These are phyloP conservation scores for Penicillium sclerotiorum DNA, from an alignment of 2,329 filamentous ascomycete genomes.

Conservation along the genomic window DNA sequence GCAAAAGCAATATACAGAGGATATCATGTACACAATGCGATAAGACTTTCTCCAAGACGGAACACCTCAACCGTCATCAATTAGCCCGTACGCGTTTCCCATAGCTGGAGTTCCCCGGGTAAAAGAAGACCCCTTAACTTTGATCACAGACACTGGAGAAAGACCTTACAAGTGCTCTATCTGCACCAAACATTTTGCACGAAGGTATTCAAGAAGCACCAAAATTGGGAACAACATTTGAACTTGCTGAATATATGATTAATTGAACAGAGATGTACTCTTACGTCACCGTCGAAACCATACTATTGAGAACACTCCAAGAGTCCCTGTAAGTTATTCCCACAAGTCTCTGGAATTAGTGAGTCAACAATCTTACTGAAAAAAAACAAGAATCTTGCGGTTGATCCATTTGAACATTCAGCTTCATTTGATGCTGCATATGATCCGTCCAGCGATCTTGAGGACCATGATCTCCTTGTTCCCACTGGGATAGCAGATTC, in stretches of 20 bases:
- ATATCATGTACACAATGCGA: conserved; percentile 11
- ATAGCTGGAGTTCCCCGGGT: not conserved
- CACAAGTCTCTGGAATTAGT: not conserved
- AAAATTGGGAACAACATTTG: too few species aligned
- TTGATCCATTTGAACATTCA: conserved; percentile 1
- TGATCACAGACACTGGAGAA: conserved; percentile 8
- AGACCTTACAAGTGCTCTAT: conserved; percentile 12
- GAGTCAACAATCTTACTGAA: not conserved
- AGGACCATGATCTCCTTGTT: not conserved
- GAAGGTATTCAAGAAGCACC: conserved; percentile 5
- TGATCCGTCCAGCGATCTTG: not conserved
- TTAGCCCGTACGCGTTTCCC: conserved; percentile 5
- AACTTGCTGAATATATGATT: too few species aligned
- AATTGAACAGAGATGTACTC: conserved; percentile 10
- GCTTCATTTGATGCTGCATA: not conserved
- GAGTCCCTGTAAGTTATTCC: not conserved
- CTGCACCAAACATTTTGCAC: conserved; percentile 7
- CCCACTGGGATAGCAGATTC: not conserved
- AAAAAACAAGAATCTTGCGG: too few species aligned
- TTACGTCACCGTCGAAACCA: conserved; percentile 13
- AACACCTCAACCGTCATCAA: conserved; percentile 12
- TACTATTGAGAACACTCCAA: not conserved
- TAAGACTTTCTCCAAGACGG: conserved; percentile 13
- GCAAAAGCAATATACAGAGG: not conserved
- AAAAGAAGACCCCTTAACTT: not conserved